These are phyloP conservation scores for Emergomyces africanus DNA, from an alignment of 2,329 filamentous ascomycete genomes.

Conservation along the genomic window DNA sequence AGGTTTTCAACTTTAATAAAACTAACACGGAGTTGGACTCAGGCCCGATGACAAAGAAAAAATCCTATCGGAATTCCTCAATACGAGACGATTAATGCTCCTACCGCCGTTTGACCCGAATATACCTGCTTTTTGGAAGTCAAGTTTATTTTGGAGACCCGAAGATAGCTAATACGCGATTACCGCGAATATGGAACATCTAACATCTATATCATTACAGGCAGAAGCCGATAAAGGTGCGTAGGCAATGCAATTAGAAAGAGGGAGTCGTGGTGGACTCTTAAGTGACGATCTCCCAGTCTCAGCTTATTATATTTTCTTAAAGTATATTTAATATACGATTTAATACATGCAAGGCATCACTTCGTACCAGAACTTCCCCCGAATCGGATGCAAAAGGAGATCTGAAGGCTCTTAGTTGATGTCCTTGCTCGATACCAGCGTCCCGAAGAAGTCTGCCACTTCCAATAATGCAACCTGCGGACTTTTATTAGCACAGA, in stretches of 20 bases:
- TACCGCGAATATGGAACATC: background rate
- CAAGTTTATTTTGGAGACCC: constrained; percentile 20
- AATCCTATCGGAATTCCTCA: constrained; percentile 13
- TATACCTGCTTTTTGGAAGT: constrained; percentile 27
- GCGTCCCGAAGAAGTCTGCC: constrained; percentile 50
- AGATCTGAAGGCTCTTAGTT: background rate
- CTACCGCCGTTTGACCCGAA: constrained; percentile 20
- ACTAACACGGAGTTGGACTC: background rate
- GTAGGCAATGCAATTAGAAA: background rate
- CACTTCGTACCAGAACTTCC: background rate
- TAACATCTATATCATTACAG: background rate
- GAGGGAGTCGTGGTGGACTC: background rate
- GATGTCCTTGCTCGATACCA: constrained; percentile 41
- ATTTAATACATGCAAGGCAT: background rate
- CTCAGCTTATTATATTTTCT: background rate
- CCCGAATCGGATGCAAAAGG: background rate
- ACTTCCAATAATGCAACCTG: constrained; percentile 45
- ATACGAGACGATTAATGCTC: constrained; percentile 13
- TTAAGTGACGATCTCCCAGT: background rate
- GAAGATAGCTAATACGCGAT: constrained; percentile 5
- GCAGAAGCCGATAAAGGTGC: background rate
- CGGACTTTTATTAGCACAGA: constrained; percentile 9
- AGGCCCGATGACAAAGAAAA: constrained; percentile 14
- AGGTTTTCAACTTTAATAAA: background rate
- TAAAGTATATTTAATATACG: background rate